Percentiles rank a stretch among this genome's conserved stretches.
Evolutionary conservation across 2,329 filamentous ascomycete species (phyloP).

Genomic region (Neonectria hederae): DNA sequence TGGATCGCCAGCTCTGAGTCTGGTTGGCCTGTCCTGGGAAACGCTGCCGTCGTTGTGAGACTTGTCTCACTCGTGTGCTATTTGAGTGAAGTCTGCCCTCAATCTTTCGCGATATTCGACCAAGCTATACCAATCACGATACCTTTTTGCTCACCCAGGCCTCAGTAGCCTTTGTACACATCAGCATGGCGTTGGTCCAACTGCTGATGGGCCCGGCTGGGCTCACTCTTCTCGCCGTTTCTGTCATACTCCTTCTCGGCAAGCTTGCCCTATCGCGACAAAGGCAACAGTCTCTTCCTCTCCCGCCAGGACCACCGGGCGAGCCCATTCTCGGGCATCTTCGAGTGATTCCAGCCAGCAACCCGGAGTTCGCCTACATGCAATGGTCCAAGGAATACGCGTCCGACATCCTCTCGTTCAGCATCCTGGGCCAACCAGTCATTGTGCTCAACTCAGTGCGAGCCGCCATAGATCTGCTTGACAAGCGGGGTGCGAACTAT

Average conservation of each 20-base stretch:
- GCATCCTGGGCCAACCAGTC: constrained; percentile 47
- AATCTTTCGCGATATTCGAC: background rate
- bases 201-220: constrained; percentile 10
- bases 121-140: background rate
- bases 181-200: constrained; percentile 11
- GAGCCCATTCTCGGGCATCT: constrained; percentile 55
- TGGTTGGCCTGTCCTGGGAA: background rate
- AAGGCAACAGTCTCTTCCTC: constrained; percentile 21
- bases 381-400: constrained; percentile 60
- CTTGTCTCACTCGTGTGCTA: background rate
- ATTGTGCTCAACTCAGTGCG: constrained; percentile 56
- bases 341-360: constrained; percentile 52
- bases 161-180: background rate
- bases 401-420: constrained; percentile 47
- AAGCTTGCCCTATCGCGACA: background rate
- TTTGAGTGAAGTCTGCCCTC: background rate
- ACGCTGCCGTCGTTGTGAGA: background rate
- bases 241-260: constrained; percentile 1
- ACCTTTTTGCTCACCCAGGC: background rate
- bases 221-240: constrained; percentile 10
- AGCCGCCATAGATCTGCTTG: constrained; percentile 55
- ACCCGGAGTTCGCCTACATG: constrained; percentile 46
- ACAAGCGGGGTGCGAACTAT: constrained; percentile 56
- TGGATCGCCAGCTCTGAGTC: background rate
- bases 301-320: constrained; percentile 47